Conservation (phyloP, 306 rosid genomes). For the Quercus variabilis region DNA sequence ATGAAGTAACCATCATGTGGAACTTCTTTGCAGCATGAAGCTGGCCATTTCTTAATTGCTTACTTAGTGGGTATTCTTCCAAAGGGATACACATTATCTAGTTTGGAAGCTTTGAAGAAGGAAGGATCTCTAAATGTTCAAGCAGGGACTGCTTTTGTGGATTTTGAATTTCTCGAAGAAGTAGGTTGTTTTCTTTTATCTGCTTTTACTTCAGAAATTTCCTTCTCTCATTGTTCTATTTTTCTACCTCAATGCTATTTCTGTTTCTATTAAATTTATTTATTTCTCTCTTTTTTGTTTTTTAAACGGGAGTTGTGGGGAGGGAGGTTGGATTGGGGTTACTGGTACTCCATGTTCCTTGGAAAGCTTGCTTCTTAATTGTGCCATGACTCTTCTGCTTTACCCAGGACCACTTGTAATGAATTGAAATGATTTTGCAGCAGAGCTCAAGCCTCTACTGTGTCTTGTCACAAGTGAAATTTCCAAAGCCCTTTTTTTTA, state of each 20-base stretch:
- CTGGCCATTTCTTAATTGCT: constrained; percentile 92
- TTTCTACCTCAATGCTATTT: not conserved
- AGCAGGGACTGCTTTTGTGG: constrained; percentile 94
- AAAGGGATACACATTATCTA: constrained; percentile 65
- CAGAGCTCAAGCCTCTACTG: not conserved
- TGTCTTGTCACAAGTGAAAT: not conserved
- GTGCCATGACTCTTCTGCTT: not conserved
- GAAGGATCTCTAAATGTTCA: constrained; percentile 96
- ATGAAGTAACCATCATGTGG: constrained; percentile 16
- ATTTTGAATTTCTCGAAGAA: constrained; percentile 83
- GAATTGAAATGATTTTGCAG: not conserved
- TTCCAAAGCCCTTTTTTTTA: not conserved
- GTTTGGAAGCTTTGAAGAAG: constrained; percentile 77
- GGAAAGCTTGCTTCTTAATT: not conserved
- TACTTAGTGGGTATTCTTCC: constrained; percentile 89
- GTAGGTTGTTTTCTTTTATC: constrained; percentile 34
- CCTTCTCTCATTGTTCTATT: not conserved
- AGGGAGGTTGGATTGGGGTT: not conserved
- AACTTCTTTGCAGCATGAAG: constrained; percentile 80
- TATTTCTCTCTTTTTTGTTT: not conserved
- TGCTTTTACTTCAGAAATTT: not conserved
- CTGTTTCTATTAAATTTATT: not conserved
- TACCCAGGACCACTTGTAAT: not conserved
- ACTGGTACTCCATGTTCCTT: not conserved
- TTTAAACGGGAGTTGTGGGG: too few relatives aligned